These are phyloP conservation scores for Tulasnella sp. DNA, from an alignment of 768 basidiomycete species.

Conservation along the genomic window DNA sequence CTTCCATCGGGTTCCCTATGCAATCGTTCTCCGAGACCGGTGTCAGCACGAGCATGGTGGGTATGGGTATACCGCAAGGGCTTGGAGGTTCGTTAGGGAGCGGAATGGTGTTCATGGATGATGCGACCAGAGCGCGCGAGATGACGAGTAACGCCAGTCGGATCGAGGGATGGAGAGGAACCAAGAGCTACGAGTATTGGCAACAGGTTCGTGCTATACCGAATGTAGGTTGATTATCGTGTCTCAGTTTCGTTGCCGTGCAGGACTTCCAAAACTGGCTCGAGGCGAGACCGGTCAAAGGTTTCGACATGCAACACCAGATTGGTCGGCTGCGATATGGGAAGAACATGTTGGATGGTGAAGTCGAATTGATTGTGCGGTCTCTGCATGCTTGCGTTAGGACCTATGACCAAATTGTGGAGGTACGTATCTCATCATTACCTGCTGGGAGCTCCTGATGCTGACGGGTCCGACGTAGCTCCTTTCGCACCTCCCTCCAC, in stretches of 20 bases:
- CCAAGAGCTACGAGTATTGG: constrained; percentile 64
- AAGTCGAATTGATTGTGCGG: constrained; percentile 64
- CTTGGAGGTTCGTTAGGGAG: constrained; percentile 51
- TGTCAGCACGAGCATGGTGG: constrained; percentile 17
- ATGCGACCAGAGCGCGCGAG: constrained; percentile 52
- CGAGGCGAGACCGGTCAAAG: constrained; percentile 49
- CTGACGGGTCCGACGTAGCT: constrained; percentile 39
- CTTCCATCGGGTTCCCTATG: constrained; percentile 64
- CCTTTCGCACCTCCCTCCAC: constrained; percentile 62
- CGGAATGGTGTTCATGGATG: constrained; percentile 71
- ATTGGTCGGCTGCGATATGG: constrained; percentile 65
- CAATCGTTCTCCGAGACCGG: constrained; percentile 30
- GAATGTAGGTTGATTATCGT: background rate
- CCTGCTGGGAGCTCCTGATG: background rate
- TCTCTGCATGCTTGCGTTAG: constrained; percentile 59
- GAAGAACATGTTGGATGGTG: constrained; percentile 58
- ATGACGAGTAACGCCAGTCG: constrained; percentile 64
- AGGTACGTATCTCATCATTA: constrained; percentile 40
- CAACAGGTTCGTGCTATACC: constrained; percentile 40
- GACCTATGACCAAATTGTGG: constrained; percentile 79
- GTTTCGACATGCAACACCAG: constrained; percentile 81
- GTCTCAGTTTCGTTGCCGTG: constrained; percentile 6
- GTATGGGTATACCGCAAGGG: constrained; percentile 31
- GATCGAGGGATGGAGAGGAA: constrained; percentile 89
- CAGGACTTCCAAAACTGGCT: constrained; percentile 59